Base-by-base conservation (phyloP, 2,329 filamentous ascomycete species). In the Aspergillus terreus region DNA sequence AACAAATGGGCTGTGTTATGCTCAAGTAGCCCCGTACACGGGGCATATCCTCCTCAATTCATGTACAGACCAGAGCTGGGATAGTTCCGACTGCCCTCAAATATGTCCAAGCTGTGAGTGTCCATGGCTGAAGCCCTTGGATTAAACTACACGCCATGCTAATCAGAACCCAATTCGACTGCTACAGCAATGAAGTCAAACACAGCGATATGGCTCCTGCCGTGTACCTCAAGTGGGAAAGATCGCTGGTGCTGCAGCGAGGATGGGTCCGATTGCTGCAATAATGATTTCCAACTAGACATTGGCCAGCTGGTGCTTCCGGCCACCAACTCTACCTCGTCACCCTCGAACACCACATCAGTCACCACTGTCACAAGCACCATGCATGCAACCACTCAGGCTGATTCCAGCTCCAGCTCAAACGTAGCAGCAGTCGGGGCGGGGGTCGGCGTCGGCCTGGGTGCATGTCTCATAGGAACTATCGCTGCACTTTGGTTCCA, bases 41-140 rank as follows among this genome's bases (percentile, higher is more conserved):
- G 45, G 45, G 10, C 35, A 25, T 10, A 23, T 47, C 17, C 33
- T 47, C 4, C 45, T 15, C 10, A 40, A 47, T 12, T 4, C 30
- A 5, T 47, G 45, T 21, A 47, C 45, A n/a, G 45, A 47, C 36
- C 17, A 10, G 35, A 47, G 35, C 7, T 47, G 45, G 45, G 30
- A 19, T 12, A 40, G 35, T n/a, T 38, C 44, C 1, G 35, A 41
- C 35, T 47, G 45, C 10, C 35, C 15, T 15, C 21, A 19, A 12
- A 47, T 47, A 11, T 47, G 45, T 27, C 45, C 45, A 7, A 11
- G 15, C 7, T 40, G 45, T 47, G 25, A 25, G 45, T n/a, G 1
- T 11, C 2, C 40, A 43, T 43, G 1, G 15, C 11, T 17, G 35
- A 6, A 38, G 2, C 35, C 2, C 9, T 7, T 38, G 15, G 11